Evolutionary conservation across 1,284 basidiomycete genomes (phyloP).

Genomic region (Lignosus rhinocerotis): DNA sequence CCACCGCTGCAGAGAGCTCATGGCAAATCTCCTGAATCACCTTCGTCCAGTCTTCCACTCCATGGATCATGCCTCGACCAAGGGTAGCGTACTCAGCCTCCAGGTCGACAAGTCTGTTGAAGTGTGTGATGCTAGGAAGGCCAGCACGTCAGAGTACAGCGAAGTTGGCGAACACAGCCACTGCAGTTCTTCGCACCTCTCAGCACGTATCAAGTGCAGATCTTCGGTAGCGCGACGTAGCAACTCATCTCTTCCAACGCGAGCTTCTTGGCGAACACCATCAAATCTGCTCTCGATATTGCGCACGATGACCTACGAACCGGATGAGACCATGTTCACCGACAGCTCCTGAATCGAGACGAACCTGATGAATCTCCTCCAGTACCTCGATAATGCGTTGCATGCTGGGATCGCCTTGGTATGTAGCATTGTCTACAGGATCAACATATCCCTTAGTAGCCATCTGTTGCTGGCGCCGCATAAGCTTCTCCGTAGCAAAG

Average conservation of each 20-base stretch:
- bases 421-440: neutral
- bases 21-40: conserved; percentile 32
- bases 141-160: neutral
- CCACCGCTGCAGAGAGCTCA: conserved; percentile 33
- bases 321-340: neutral
- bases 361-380: conserved; percentile 28
- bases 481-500: neutral
- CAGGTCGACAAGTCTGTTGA: conserved; percentile 42
- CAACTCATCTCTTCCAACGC: conserved; percentile 41
- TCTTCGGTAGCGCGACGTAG: conserved; percentile 43
- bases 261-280: conserved; percentile 42
- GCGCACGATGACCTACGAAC: conserved; percentile 40
- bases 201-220: conserved; percentile 37
- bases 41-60: conserved; percentile 38
- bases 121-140: conserved; percentile 36
- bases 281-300: conserved; percentile 45
- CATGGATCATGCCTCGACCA: conserved; percentile 32
- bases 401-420: conserved; percentile 7
- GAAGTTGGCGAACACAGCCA: conserved; percentile 3
- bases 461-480: neutral
- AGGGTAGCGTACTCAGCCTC: conserved; percentile 44
- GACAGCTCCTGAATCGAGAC: neutral
- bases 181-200: conserved; percentile 35
- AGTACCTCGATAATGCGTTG: conserved; percentile 27
- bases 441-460: neutral